Conservation (phyloP, 2,329 filamentous ascomycete species). For the Metarhizium anisopliae region DNA sequence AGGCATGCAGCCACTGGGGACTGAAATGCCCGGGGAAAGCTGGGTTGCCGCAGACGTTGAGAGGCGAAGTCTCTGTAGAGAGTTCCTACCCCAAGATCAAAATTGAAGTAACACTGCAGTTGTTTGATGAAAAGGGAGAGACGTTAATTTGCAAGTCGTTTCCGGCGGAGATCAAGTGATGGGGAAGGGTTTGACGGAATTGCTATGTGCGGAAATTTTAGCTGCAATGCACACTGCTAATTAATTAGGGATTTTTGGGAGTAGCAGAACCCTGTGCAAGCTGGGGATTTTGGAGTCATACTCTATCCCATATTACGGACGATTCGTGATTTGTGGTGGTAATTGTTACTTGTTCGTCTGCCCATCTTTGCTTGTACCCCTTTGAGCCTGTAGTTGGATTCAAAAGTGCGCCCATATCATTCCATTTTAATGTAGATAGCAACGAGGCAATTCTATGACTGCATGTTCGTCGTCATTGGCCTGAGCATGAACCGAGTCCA, state of each 20-base stretch:
- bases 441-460: too few relatives aligned
- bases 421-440: too few relatives aligned
- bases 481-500: too few relatives aligned
- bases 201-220: not conserved
- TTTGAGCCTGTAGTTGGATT: too few relatives aligned
- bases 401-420: too few relatives aligned
- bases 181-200: not conserved
- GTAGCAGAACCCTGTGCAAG: not conserved
- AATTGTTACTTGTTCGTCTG: too few relatives aligned
- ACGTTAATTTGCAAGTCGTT: conserved; percentile 4
- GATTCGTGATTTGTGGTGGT: too few relatives aligned
- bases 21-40: conserved; percentile 1
- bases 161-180: conserved; percentile 2
- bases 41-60: conserved; percentile 1
- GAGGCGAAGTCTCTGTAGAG: not conserved
- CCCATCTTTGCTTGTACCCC: too few relatives aligned
- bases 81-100: not conserved
- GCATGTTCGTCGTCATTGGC: too few relatives aligned
- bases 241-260: not conserved
- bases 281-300: too few relatives aligned
- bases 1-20: conserved; percentile 4
- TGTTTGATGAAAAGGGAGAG: not conserved
- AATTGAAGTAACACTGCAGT: not conserved
- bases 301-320: too few relatives aligned
- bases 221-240: not conserved